Base-by-base conservation (phyloP, 768 basidiomycete genomes). In the Termitomyces bulborhizus region DNA sequence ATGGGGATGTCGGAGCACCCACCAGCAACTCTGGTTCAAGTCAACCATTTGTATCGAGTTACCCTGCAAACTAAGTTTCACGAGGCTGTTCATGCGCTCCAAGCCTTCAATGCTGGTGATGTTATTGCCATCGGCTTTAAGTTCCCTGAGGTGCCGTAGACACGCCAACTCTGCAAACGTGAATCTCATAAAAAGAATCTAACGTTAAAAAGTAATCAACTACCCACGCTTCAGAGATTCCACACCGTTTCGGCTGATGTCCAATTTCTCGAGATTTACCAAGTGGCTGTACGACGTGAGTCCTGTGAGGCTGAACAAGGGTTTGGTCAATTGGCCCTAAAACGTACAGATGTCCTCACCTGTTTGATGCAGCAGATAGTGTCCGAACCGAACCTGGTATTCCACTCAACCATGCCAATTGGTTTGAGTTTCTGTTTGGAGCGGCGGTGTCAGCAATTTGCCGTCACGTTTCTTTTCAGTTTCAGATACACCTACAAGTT, bases 221-320 rank as follows among this genome's bases (percentile, higher is more conserved):
- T 34, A 85, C 91, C 72, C 69, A 96, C 92, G 92, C 47, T 77
- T 80, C 54, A 98, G 75, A 7, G 90, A 90, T 57, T 96, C 93
- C 51, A 98, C 78, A 60, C 90, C 81, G 69, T 98, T 98, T 64
- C 83, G 69, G 68, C 92, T 93, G 58, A 99, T 84, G 72, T 99
- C 93, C 65, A 99, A 79, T 63, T 81, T 83, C 71, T 94, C 92
- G 41, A 99, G 78, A 66, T 91, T 90, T 36, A 78, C 73, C 63
- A 99, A 76, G 69, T 98, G 93, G 66, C 80, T 79, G 71, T 92
- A 96, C 26, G 94, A 93, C 34, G 93, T 93, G 60, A 95, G 73
- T 59, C 84, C 81, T 63, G 91, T 90, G 62, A 98, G 77, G 61
- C 91, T 92, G 69, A 3, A 34, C 12, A 34, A 34, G 1, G 40